These are phyloP conservation scores for Sesbania bispinosa DNA, from an alignment of 306 rosid genomes.

Conservation along the genomic window DNA sequence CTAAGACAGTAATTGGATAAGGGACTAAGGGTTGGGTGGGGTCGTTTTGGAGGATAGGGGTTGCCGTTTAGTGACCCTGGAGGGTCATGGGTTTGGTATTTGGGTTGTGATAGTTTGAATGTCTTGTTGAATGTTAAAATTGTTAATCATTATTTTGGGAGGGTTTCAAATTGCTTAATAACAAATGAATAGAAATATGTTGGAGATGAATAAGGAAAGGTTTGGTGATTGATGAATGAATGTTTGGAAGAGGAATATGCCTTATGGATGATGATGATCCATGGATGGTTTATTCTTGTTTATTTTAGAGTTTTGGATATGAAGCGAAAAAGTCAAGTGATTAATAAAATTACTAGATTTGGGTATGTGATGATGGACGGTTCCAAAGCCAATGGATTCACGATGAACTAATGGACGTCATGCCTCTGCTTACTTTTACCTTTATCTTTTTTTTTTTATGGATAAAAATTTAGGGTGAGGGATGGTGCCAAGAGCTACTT, in stretches of 20 bases:
- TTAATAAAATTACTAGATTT: no score
- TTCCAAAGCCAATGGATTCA: no score
- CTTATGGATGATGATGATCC: neutral
- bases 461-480: no score
- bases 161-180: neutral
- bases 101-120: no score
- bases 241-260: neutral
- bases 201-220: neutral
- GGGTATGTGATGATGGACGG: no score
- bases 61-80: constrained; percentile 30
- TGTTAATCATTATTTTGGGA: neutral
- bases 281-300: no score
- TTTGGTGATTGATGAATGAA: neutral
- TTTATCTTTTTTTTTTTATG: no score
- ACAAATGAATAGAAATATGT: neutral
- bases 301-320: no score
- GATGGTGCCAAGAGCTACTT: no score
- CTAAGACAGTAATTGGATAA: constrained; percentile 17
- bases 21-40: constrained; percentile 8
- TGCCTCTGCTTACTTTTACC: no score
- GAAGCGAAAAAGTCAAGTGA: no score
- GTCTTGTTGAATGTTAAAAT: neutral
- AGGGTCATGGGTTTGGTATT: neutral
- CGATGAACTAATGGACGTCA: no score
- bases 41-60: constrained; percentile 26